Evolutionary conservation across 768 basidiomycete genomes (phyloP), one percentile per base, ranked within the genome.

Genomic region (Lyophyllum shimeji): DNA sequence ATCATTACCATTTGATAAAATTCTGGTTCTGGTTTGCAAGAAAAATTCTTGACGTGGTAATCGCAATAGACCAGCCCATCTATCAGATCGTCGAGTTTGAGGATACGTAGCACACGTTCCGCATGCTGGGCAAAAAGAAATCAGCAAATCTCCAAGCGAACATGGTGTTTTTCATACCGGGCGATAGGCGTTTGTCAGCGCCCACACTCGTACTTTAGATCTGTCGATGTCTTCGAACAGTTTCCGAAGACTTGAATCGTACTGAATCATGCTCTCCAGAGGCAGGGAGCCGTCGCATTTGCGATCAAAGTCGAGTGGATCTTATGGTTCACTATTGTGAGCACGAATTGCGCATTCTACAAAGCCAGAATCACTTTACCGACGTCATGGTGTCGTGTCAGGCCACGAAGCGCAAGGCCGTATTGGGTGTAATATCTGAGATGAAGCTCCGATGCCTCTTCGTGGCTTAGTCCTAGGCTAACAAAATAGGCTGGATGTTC

Each of bases 261-360:
- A 88, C 24, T 78, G 75, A 59, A 95, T 85, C 75, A 89, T 86
- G 2, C 86, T 78, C 65, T 95, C 93, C 7, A 95, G 76, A 7
- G 93, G 93, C 12, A 95, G 77, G 20, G 90, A 82, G 2, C 87
- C 89, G 63, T 95, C 93, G 67, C 93, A 95, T 70, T 88, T 84
- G 50, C 72, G 74, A 71, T 95, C 88, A 68, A 93, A 95, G 65
- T 93, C 91, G 48, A 94, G 69, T 11, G 90, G 87, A 67, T 95
- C 93, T 71, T 55, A n/a, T 39, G 46, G 17, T 17, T 18, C 31
- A 39, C 56, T 31, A 55, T 59, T 29, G 42, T 31, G 18, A 46
- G 50, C 21, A 21, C 33, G 33, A 29, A 21, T 44, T 29, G 20
- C 23, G 25, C 20, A 12, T 11, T 23, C 15, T 17, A 21, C 23